Evolutionary conservation across 192 early-diverging fungal genomes (phyloP), one percentile per base, ranked within the genome.

Genomic region (Linderina pennispora): DNA sequence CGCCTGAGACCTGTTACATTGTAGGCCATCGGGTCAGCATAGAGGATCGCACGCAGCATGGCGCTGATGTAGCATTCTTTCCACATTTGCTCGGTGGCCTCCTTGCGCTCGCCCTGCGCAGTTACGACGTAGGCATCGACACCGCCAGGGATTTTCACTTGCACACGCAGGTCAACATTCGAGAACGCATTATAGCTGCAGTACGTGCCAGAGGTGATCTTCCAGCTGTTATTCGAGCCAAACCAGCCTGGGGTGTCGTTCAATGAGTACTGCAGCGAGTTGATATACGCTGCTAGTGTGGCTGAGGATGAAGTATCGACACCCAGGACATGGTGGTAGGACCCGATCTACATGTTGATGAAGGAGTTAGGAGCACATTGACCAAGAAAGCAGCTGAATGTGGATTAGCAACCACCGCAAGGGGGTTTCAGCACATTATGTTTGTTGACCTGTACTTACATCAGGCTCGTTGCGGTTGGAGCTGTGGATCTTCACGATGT

Each of bases 181-280:
- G 94, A 93, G 53, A 99, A 99, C 3, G 91, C 91, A 68, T 99
- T 97, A 74, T 89, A 99, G 62, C 92, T 90, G 74, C 96, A 92
- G 71, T 87, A 88, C 1, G 83, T 87, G 17, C 84, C 86, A 17
- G 79, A 80, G 9, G 60, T 62, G 38, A 88, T 81, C 62, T 84
- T 85, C 80, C 67, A 63, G 48, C 45, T 50, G 36, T 58, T 77
- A 35, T 33, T 50, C 58, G 45, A 47, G 10, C 69, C 69, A 48
- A 74, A 74, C 70, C 70, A 74, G 13, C 62, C 62, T 18, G 43
- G 57, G 25, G 48, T 48, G 32, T 64, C 67, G 45, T 43, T 64
- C 4, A 71, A 53, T 51, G 55, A 60, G 68, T 99, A 97, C 23
- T 86, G 91, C 31, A 99, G 65, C 17, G 93, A 93, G 63, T 96